Percentiles rank a stretch among this genome's conserved stretches.
These are phyloP conservation scores for Xylaria palmicola DNA, from an alignment of 495 filamentous ascomycete genomes.

Conservation along the genomic window DNA sequence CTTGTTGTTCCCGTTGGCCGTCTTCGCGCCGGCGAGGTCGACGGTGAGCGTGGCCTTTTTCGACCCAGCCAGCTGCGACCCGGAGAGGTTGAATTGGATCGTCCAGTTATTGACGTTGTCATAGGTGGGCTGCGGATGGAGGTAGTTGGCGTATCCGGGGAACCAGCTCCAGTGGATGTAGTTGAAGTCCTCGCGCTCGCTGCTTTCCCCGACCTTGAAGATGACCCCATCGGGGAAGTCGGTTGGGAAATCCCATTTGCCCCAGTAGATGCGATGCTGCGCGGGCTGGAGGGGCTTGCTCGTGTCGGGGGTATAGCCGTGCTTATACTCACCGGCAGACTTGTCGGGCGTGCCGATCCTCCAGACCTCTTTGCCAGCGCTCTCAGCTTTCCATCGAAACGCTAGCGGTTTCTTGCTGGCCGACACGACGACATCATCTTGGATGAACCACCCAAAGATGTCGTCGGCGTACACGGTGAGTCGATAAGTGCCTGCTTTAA, in stretches of 20 bases:
- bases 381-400: conserved; percentile 46
- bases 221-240: conserved; percentile 55
- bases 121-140: conserved; percentile 12
- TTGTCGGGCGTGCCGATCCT: conserved; percentile 57
- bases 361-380: conserved; percentile 53
- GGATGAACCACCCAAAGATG: conserved; percentile 52
- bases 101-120: conserved; percentile 52
- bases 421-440: conserved; percentile 22
- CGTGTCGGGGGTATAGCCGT: conserved; percentile 43
- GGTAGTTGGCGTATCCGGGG: conserved; percentile 36
- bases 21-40: conserved; percentile 56
- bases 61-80: conserved; percentile 17
- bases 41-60: conserved; percentile 50
- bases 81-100: conserved; percentile 43
- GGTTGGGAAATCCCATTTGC: conserved; percentile 50
- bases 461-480: conserved; percentile 58
- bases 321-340: conserved; percentile 53
- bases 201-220: conserved; percentile 46
- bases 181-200: conserved; percentile 43
- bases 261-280: conserved; percentile 58
- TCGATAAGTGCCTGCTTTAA: conserved; percentile 51
- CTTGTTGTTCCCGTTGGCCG: conserved; percentile 47
- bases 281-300: conserved; percentile 48
- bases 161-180: conserved; percentile 55
- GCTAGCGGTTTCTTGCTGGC: conserved; percentile 27